Evolutionary conservation across 345 rosid genomes (phyloP).

Genomic region (Gossypioides kirkii): DNA sequence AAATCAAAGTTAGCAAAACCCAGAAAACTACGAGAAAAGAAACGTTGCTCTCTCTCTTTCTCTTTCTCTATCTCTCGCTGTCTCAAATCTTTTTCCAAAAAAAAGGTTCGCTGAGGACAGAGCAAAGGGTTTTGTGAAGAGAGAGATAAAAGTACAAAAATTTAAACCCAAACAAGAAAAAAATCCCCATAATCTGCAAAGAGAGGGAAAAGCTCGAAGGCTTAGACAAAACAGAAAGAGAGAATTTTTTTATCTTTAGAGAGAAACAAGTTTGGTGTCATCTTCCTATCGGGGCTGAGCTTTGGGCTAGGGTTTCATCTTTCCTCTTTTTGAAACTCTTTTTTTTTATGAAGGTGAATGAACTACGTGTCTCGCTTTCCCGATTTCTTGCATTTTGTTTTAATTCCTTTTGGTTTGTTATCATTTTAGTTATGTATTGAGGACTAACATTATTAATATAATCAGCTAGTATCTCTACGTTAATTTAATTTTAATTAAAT

Average conservation of each 20-base stretch:
- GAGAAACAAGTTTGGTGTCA: neutral
- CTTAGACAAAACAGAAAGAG: neutral
- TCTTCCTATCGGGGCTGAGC: constrained; percentile 14
- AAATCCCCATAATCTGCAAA: neutral
- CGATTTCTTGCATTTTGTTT: neutral
- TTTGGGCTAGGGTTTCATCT: constrained; percentile 37
- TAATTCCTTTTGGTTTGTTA: neutral
- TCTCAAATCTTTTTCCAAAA: constrained; percentile 21
- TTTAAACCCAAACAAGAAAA: neutral
- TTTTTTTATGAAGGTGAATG: constrained; percentile 17
- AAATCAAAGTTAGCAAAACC: neutral
- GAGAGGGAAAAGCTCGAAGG: constrained; percentile 15
- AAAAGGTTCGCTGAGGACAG: constrained; percentile 17
- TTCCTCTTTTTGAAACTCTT: too few species aligned
- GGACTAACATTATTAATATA: constrained; percentile 11
- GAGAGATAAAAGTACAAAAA: constrained; percentile 6
- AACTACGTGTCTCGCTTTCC: constrained; percentile 5
- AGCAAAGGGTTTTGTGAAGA: constrained; percentile 25
- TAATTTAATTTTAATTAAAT: constrained; percentile 14
- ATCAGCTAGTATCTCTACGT: constrained; percentile 4
- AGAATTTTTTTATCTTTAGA: neutral
- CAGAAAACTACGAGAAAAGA: constrained; percentile 17
- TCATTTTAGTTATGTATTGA: constrained; percentile 11
- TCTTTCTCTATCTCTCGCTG: too few species aligned
- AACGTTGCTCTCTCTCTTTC: constrained; percentile 19